These are phyloP conservation scores for Tuctoria greenei DNA, from an alignment of 176 grass and related monocot genomes.

Conservation along the genomic window DNA sequence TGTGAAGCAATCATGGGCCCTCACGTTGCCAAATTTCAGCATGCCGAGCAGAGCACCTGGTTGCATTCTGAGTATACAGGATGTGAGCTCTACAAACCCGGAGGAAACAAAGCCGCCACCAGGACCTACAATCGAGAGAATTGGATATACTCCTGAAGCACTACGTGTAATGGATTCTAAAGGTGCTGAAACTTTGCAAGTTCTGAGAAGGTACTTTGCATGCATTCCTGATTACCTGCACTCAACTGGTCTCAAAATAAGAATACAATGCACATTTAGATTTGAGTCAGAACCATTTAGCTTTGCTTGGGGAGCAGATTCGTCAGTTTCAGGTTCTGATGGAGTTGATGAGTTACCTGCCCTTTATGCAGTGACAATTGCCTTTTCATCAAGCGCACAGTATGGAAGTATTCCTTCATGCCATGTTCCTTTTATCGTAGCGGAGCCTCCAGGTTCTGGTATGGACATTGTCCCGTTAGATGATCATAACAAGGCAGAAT, in stretches of 20 bases:
- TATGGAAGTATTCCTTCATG: conserved; percentile 77
- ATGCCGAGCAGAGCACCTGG: conserved; percentile 46
- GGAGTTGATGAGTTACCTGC: conserved; percentile 56
- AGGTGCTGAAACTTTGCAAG: conserved; percentile 57
- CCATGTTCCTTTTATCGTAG: conserved; percentile 77
- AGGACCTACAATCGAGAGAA: conserved; percentile 44
- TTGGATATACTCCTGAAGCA: conserved; percentile 49
- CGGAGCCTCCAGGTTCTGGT: conserved; percentile 58
- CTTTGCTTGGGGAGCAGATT: conserved; percentile 51
- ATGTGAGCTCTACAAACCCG: conserved; percentile 39
- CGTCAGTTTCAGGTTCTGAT: conserved; percentile 44
- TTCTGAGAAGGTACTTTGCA: conserved; percentile 70
- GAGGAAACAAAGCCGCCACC: conserved; percentile 47
- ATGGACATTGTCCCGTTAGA: conserved; percentile 59
- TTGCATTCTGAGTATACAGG: conserved; percentile 53
- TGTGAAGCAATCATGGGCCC: conserved; percentile 86
- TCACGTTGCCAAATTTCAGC: conserved; percentile 60
- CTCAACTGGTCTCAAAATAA: conserved; percentile 76
- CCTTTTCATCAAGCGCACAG: conserved; percentile 62
- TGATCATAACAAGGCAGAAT: conserved; percentile 39
- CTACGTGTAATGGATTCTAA: conserved; percentile 78
- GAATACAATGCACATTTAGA: conserved; percentile 76
- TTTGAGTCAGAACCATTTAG: conserved; percentile 83
- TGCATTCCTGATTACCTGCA: conserved; percentile 75
- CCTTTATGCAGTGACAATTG: conserved; percentile 74